Conservation (phyloP, 2,329 filamentous ascomycete species). For the Cladosporium sp. region DNA sequence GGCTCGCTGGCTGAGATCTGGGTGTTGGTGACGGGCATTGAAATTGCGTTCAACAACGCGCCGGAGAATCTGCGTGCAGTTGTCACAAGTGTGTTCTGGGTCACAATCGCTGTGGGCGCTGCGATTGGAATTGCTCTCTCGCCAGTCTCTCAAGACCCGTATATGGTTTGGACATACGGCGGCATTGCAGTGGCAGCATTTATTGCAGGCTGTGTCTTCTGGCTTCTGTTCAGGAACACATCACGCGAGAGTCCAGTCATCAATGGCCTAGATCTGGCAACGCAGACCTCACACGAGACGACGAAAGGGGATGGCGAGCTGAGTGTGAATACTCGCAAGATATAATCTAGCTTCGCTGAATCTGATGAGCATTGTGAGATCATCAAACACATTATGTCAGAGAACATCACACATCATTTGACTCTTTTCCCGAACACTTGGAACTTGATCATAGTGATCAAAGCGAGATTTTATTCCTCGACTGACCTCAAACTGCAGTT, state of each 20-base stretch:
- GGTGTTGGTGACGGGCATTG: constrained; percentile 46
- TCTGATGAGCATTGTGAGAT: too few species aligned
- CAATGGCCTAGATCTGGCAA: neutral
- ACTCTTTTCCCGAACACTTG: neutral
- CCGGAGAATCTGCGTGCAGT: constrained; percentile 47
- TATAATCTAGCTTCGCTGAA: neutral
- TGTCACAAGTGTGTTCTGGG: constrained; percentile 40
- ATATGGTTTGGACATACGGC: constrained; percentile 59
- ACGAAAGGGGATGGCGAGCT: neutral
- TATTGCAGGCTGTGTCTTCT: constrained; percentile 24
- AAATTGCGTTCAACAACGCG: constrained; percentile 48
- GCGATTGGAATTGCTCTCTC: constrained; percentile 63
- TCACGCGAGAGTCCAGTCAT: neutral
- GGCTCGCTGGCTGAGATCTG: constrained; percentile 48
- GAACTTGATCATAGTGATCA: too few species aligned
- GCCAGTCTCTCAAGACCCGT: constrained; percentile 60
- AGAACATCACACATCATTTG: neutral
- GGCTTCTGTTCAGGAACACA: constrained; percentile 45
- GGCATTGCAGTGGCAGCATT: constrained; percentile 22
- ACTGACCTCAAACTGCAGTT: too few species aligned
- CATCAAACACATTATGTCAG: neutral
- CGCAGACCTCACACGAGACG: neutral
- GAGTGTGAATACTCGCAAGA: neutral
- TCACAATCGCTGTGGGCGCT: constrained; percentile 54
- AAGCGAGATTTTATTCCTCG: too few species aligned